Conservation (phyloP, 768 basidiomycete species). For the Lentinula raphanica region DNA sequence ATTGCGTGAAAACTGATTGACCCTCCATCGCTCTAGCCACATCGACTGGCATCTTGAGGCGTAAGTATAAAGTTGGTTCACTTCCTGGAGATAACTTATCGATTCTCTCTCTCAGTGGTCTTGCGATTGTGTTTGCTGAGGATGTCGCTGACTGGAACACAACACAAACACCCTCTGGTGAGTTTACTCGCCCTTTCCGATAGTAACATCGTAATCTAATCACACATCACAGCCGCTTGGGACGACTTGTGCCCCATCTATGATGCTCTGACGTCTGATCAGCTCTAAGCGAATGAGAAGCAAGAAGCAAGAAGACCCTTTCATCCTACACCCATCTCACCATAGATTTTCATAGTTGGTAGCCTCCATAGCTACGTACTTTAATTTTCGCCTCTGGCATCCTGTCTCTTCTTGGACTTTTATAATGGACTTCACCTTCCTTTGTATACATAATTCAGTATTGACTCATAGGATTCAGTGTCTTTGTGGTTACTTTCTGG, state of each 20-base stretch:
- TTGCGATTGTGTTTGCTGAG: conserved; percentile 25
- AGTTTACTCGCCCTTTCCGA: background rate
- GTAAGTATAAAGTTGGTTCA: conserved; percentile 21
- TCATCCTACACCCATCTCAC: background rate
- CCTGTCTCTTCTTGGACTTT: background rate
- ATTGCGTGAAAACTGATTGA: background rate
- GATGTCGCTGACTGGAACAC: conserved; percentile 9
- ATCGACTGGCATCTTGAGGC: conserved; percentile 48
- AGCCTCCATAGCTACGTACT: background rate
- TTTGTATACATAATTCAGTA: background rate
- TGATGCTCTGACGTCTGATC: conserved; percentile 16
- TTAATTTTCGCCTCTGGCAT: background rate
- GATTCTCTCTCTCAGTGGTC: conserved; percentile 12
- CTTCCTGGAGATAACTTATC: background rate
- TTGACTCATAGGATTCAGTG: background rate
- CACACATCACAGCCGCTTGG: conserved; percentile 12
- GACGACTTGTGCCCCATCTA: conserved; percentile 32
- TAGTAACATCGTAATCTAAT: background rate
- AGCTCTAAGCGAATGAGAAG: conserved; percentile 2
- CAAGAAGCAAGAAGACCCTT: background rate
- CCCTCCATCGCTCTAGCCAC: conserved; percentile 28
- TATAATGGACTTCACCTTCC: background rate
- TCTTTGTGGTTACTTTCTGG: background rate
- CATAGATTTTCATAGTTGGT: background rate
- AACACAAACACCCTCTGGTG: conserved; percentile 10